Evolutionary conservation across 257 asterid genomes (phyloP).

Genomic region (Plantago elongata): DNA sequence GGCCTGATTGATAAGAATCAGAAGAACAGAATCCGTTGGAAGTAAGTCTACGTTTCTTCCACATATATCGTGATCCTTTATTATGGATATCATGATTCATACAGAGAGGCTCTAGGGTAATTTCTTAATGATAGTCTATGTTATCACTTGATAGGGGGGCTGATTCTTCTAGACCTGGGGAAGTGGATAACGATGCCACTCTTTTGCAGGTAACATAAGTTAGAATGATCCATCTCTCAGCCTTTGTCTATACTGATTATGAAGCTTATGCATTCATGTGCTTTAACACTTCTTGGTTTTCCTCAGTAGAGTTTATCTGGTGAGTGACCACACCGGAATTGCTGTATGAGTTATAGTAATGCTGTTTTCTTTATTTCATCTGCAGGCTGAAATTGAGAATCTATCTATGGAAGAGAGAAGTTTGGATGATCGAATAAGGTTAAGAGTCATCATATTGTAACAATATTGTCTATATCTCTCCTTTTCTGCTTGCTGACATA

Average conservation of each 20-base stretch:
- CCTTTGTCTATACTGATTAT: constrained; percentile 8
- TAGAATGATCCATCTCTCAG: not conserved
- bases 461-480: constrained; percentile 19
- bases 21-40: constrained; percentile 68
- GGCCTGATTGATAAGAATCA: constrained; percentile 93
- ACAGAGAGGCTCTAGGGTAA: constrained; percentile 4
- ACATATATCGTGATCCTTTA: constrained; percentile 15
- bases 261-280: not conserved
- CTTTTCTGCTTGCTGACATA: constrained; percentile 24
- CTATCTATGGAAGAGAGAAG: constrained; percentile 68
- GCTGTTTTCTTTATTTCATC: constrained; percentile 24
- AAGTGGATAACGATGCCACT: constrained; percentile 66
- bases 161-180: constrained; percentile 69
- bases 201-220: constrained; percentile 56
- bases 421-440: constrained; percentile 76
- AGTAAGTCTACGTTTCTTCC: constrained; percentile 32
- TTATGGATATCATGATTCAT: constrained; percentile 5
- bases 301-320: constrained; percentile 1
- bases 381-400: constrained; percentile 81
- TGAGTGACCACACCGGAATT: not conserved
- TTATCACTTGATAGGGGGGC: constrained; percentile 46
- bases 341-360: constrained; percentile 16
- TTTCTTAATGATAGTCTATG: constrained; percentile 19
- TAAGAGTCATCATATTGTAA: constrained; percentile 18
- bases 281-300: not conserved